A percentile compares a stretch with the other conserved stretches of the same genome.
phyloP scores from a whole-genome alignment of 305 asterid genomes.

The Fraxinus floribunda region DNA sequence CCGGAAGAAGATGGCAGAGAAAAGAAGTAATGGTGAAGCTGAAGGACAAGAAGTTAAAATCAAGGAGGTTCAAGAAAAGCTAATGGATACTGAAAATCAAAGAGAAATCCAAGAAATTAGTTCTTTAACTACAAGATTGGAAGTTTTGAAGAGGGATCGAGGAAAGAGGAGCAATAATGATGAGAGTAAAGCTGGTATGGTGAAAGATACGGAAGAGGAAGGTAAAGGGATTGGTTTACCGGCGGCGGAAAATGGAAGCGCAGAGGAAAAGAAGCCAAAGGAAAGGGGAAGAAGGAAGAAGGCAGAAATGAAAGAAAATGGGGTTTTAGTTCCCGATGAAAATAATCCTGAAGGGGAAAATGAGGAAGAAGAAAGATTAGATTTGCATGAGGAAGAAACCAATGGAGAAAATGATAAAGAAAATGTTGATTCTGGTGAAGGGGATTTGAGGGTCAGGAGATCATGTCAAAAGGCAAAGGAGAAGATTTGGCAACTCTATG shows the following conservation, averaged over 20 bases:
- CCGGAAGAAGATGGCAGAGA: not conserved
- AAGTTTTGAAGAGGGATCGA: conserved; percentile 3
- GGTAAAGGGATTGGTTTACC: not conserved
- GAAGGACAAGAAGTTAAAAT: not conserved
- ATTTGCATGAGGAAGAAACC: not conserved
- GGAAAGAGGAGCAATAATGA: not conserved
- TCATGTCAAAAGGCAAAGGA: not conserved
- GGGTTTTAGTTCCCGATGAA: not conserved
- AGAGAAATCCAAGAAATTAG: conserved; percentile 3
- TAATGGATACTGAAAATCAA: not conserved
- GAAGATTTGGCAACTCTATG: not conserved
- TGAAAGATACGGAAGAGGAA: conserved; percentile 4
- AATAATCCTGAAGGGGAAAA: not conserved
- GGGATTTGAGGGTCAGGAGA: not conserved
- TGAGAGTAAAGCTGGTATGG: not conserved
- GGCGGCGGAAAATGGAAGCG: conserved; percentile 8
- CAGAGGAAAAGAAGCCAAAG: not conserved
- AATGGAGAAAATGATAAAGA: not conserved
- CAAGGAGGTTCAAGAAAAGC: not conserved
- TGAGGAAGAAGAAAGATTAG: not conserved
- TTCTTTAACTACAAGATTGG: conserved; percentile 10
- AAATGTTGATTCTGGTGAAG: not conserved
- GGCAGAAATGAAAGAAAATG: not conserved
- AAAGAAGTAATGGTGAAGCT: not conserved
- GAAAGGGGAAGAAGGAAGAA: conserved; percentile 1